phyloP scores from a whole-genome alignment of 2,329 filamentous ascomycete species.

The Simplicillium sp. region DNA sequence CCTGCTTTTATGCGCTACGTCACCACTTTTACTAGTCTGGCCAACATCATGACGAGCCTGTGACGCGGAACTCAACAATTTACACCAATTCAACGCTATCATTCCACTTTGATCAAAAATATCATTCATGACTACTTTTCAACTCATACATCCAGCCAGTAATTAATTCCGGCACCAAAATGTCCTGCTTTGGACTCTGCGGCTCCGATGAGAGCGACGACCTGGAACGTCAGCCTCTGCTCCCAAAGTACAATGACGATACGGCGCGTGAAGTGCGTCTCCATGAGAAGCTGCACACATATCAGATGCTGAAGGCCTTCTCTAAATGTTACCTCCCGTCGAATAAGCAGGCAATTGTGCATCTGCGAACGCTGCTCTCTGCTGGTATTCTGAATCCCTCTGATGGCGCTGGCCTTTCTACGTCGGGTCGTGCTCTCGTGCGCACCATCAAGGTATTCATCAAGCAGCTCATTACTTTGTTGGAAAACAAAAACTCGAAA shows the following conservation, averaged over 20 bases:
- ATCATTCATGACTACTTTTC: neutral
- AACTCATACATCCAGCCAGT: neutral
- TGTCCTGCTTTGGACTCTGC: slow-evolving; percentile 51
- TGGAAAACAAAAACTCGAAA: slow-evolving; percentile 70
- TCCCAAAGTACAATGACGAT: slow-evolving; percentile 76
- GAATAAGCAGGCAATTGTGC: slow-evolving; percentile 72
- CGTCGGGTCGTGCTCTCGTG: slow-evolving; percentile 64
- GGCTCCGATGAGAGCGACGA: slow-evolving; percentile 24
- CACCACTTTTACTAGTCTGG: no score
- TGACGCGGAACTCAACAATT: no score
- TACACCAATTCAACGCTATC: no score
- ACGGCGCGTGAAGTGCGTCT: slow-evolving; percentile 67
- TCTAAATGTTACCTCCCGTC: slow-evolving; percentile 85
- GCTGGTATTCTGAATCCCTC: slow-evolving; percentile 66
- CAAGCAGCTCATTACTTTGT: slow-evolving; percentile 68
- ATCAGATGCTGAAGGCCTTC: slow-evolving; percentile 81
- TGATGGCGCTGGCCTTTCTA: slow-evolving; percentile 58
- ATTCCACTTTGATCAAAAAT: no score
- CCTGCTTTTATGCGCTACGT: no score
- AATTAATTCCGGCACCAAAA: slow-evolving; percentile 26
- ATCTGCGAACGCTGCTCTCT: slow-evolving; percentile 69
- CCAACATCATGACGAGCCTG: no score
- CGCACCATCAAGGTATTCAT: slow-evolving; percentile 67
- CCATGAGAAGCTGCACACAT: slow-evolving; percentile 84
- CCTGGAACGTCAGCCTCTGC: slow-evolving; percentile 65